These are phyloP conservation scores for Teratosphaeria destructans DNA, from an alignment of 2,329 filamentous ascomycete species.

Conservation along the genomic window DNA sequence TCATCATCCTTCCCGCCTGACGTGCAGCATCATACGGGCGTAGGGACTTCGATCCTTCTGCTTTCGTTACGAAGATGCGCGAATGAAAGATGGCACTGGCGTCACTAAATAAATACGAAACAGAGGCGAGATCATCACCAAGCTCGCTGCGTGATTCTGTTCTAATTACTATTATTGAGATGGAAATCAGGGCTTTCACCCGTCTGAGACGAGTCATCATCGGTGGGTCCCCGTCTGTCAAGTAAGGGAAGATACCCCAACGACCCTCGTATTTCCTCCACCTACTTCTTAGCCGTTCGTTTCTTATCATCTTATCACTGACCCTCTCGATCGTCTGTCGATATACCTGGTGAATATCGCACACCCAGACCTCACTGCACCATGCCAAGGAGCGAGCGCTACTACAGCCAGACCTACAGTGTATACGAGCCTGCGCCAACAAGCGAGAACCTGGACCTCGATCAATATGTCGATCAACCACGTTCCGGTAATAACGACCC, in stretches of 20 bases:
- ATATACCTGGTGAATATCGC: background rate
- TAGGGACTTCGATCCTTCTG: background rate
- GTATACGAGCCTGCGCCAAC: background rate
- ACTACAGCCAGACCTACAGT: conserved; percentile 2
- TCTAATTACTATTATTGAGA: too few relatives aligned
- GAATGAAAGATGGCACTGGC: background rate
- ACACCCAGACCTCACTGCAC: background rate
- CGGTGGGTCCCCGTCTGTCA: background rate
- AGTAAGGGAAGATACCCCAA: background rate
- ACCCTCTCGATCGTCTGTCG: background rate
- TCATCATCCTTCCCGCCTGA: background rate
- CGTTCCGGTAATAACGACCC: background rate
- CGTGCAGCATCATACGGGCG: background rate
- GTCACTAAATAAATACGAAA: background rate
- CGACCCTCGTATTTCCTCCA: background rate
- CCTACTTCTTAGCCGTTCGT: background rate
- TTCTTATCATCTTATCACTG: background rate
- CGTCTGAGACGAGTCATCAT: background rate
- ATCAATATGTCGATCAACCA: background rate
- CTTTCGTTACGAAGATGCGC: background rate
- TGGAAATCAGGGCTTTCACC: background rate
- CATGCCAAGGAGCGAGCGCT: conserved; percentile 1
- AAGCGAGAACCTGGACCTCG: background rate
- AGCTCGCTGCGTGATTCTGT: background rate
- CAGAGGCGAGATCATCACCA: background rate